Percentiles rank a stretch among this genome's conserved stretches.
Conservation (phyloP, 2,329 filamentous ascomycete species). For the Paecilomyces dactylethromorphus region DNA sequence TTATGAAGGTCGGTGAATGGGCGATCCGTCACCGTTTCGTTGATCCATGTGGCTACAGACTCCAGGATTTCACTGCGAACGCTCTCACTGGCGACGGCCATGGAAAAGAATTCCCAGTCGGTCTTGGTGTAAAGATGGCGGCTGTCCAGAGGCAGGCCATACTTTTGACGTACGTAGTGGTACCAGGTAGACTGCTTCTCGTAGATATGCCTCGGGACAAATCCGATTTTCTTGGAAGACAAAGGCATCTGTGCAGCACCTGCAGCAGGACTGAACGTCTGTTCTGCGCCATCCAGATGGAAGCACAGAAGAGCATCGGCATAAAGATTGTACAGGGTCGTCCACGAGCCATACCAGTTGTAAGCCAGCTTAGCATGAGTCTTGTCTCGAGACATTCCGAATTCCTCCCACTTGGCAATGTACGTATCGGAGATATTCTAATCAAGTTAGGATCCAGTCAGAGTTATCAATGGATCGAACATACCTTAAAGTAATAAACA, state of each 20-base stretch:
- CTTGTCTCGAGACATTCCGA: slow-evolving; percentile 62
- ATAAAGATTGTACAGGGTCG: slow-evolving; percentile 79
- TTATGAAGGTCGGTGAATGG: slow-evolving; percentile 78
- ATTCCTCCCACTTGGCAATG: slow-evolving; percentile 64
- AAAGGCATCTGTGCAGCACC: slow-evolving; percentile 19
- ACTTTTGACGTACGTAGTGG: slow-evolving; percentile 67
- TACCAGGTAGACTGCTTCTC: slow-evolving; percentile 77
- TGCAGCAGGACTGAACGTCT: slow-evolving; percentile 5
- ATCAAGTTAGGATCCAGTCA: slow-evolving; percentile 3
- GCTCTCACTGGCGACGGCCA: slow-evolving; percentile 64
- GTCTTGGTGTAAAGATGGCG: slow-evolving; percentile 81
- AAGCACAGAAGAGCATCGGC: slow-evolving; percentile 76
- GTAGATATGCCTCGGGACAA: slow-evolving; percentile 72
- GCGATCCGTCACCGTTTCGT: slow-evolving; percentile 70
- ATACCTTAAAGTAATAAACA: slow-evolving; percentile 50
- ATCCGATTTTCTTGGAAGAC: slow-evolving; percentile 38
- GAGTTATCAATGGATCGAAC: slow-evolving; percentile 1
- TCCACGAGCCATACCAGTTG: slow-evolving; percentile 74
- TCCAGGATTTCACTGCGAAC: slow-evolving; percentile 67
- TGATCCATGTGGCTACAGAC: slow-evolving; percentile 71
- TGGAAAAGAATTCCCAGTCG: slow-evolving; percentile 87
- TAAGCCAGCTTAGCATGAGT: slow-evolving; percentile 74
- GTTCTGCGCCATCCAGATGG: slow-evolving; percentile 50
- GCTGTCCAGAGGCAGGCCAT: slow-evolving; percentile 75
- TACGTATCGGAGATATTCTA: slow-evolving; percentile 58